Evolutionary conservation across 129 eudicot species (phyloP), one percentile per base, ranked within the genome.

Genomic region (Centella asiatica): DNA sequence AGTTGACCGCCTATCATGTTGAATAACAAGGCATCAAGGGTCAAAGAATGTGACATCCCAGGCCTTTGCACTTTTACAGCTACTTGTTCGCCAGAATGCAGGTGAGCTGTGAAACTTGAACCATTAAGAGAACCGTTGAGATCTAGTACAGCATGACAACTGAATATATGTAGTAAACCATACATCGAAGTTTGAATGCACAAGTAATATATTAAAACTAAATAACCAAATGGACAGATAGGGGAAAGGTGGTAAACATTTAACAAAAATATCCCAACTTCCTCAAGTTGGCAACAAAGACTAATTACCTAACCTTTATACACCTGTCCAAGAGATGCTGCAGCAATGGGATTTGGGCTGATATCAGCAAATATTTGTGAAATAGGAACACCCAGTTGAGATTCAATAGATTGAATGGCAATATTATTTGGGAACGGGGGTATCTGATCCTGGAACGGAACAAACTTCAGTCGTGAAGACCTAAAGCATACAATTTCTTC

Each of bases 1-100:
- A 90, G 57, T 64, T 90, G 98, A 65, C 98, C 98, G 33, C 98
- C 98, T 33, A 90, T 78, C 98, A 90, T 81, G 68, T 84, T 78
- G 69, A 90, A 90, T 70, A 90, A 77, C 77, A 90, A 66, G 60
- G 98, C 98, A 71, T 90, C 98, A 74, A 87, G 95, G 31, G 94
- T 87, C 90, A 90, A 78, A 36, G 73, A 63, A 50, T 77, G 85
- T 49, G 90, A 84, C 95, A 90, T 90, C 48, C 94, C 94, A 69
- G 98, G 98, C 73, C 98, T 81, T 83, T 90, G 98, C 40, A 90
- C 98, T 71, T 90, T 90, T 31, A 90, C 98, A 74, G 98, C 98
- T 67, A 90, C 98, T 54, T 84, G 84, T 81, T 90, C 98, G 65
- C 98, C 98, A 51, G 98, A 81, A 69, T 79, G 98, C 85, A 90